Percentiles rank a stretch among this genome's conserved stretches.
Evolutionary conservation across 495 filamentous ascomycete species (phyloP).

Genomic region (Bacidia gigantensis): DNA sequence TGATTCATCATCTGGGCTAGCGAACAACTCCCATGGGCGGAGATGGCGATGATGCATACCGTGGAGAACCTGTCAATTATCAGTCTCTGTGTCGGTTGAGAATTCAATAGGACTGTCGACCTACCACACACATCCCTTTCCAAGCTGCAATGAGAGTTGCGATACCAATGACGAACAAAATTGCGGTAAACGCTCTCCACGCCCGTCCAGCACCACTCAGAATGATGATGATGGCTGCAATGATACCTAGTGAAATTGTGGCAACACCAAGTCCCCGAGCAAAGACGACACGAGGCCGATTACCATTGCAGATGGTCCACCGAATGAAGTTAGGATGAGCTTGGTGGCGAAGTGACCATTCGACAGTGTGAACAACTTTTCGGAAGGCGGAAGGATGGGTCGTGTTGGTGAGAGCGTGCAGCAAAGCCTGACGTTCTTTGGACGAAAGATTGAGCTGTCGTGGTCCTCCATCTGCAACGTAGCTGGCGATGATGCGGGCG

Average conservation of each 20-base stretch:
- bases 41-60: slow-evolving; percentile 62
- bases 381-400: slow-evolving; percentile 60
- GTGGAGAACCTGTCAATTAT: slow-evolving; percentile 37
- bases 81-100: neutral
- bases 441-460: slow-evolving; percentile 61
- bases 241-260: slow-evolving; percentile 35
- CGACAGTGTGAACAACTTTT: slow-evolving; percentile 38
- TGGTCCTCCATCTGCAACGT: slow-evolving; percentile 46
- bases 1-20: slow-evolving; percentile 19
- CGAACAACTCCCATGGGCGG: slow-evolving; percentile 66
- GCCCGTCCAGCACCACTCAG: slow-evolving; percentile 43
- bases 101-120: slow-evolving; percentile 7
- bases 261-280: slow-evolving; percentile 47
- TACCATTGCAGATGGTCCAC: slow-evolving; percentile 70
- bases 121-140: slow-evolving; percentile 66
- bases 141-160: slow-evolving; percentile 50
- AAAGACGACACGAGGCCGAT: slow-evolving; percentile 52
- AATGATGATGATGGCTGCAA: slow-evolving; percentile 42
- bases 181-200: slow-evolving; percentile 46
- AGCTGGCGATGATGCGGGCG: slow-evolving; percentile 51
- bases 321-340: slow-evolving; percentile 71
- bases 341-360: slow-evolving; percentile 51
- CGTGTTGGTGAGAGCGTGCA: slow-evolving; percentile 55
- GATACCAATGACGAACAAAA: slow-evolving; percentile 53
- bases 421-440: slow-evolving; percentile 43